Base-by-base conservation (phyloP, 1,284 basidiomycete genomes). In the Marasmius sp. region DNA sequence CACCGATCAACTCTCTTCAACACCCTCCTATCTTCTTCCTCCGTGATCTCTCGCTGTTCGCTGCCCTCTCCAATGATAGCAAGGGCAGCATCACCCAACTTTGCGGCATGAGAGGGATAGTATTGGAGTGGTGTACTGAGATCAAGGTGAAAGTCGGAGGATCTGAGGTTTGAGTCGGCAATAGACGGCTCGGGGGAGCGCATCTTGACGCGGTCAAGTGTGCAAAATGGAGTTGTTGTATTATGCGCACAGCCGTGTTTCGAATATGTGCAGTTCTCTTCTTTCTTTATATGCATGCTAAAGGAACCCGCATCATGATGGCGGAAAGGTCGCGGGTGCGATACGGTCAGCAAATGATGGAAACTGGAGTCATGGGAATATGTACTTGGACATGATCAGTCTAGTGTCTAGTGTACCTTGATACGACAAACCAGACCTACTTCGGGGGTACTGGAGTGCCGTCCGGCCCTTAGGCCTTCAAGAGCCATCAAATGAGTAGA, bases 401-500 rank as follows among this genome's bases (percentile, higher is more conserved):
- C 27, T 27, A 27, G 27, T 27, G n/a, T n/a, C n/a, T n/a, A n/a
- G 27, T 27, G 27, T 27, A 27, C 27, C 27, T 27, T 27, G 27
- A 27, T 27, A 27, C 27, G 27, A 27, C 27, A 5, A 27, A 27
- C 27, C 27, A 2, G 27, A 27, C 27, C 5, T 27, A 27, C 27
- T 27, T 27, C 27, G 27, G 5, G 27, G 27, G 27, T 5, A 27
- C 27, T 27, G 27, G 27, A 2, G 27, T 27, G 27, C 27, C 27
- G 27, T 27, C 82, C 51, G 72, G 72, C 54, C 78, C 79, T 65
- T 82, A 84, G 70, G 81, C 83, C 65, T 69, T 73, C 12, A 70
- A 83, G 16, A 27, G 27, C 27, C 5, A 27, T 27, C 27, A 2
- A 5, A 27, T 2, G 5, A 27, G 27, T 27, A 27, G 27, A 27